Evolutionary conservation across 2,329 filamentous ascomycete genomes (phyloP), one percentile per base, ranked within the genome.

Genomic region (Microthyrium microscopicum): DNA sequence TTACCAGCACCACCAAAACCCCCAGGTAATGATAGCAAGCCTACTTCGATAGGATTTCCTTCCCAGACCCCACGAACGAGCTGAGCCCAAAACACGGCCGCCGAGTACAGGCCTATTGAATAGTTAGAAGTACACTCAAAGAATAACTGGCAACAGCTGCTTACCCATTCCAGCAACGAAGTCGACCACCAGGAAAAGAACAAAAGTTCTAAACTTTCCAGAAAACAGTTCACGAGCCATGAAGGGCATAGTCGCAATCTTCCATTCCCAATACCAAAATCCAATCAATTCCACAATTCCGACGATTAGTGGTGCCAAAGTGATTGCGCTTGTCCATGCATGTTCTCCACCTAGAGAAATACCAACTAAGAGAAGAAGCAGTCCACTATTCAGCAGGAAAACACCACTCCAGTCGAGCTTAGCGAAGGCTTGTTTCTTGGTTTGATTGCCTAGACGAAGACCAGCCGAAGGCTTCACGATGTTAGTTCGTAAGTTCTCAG

Each of bases 151-250:
- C n/a, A n/a, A n/a, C n/a, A n/a, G n/a, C n/a, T n/a, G n/a, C n/a
- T 5, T 8, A n/a, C n/a, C 31, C 31, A 33, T 33, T 12, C 31
- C 31, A 15, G 9, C 31, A 8, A 33, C 31, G 18, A 33, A 33
- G 8, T 9, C 19, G 18, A 33, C 16, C 8, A 8, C 13, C 20
- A 33, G n/a, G 16, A 9, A 28, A 19, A 33, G 19, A 16, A n/a
- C 15, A 21, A 33, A 28, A 17, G 21, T 33, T n/a, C 31, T 5
- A 7, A 17, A 8, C 9, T 33, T 17, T 6, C 29, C 29, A 16
- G 16, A 27, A 21, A 33, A 33, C 20, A 33, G 19, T 7, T 33
- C 19, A n/a, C 18, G 21, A n/a, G 31, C n/a, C 20, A 33, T 6
- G n/a, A 33, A 28, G 5, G 31, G 31, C n/a, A n/a, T n/a, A n/a